Evolutionary conservation across 805 yeast species (phyloP), one percentile per base, ranked within the genome.

Genomic region (Saccharomycopsis malanga): DNA sequence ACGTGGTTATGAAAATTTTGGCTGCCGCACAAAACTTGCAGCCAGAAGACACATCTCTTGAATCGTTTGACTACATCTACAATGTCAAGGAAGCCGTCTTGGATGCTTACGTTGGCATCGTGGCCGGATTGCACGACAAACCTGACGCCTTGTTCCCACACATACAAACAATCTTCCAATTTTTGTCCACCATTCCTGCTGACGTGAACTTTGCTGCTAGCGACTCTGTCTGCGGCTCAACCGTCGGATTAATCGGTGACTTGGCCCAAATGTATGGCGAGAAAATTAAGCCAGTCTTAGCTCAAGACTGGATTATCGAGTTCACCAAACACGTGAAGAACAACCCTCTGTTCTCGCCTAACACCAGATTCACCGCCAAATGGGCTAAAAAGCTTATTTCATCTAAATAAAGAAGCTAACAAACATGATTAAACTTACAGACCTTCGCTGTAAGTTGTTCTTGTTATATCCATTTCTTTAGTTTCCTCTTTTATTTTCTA

Each of bases 21-120:
- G 70, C 70, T 25, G 76, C 76, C 44, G 88, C 89, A 14, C 79
- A 81, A 56, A 67, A 67, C 37, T 63, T 78, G 29, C 76, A 74
- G 51, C 79, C 84, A 0, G 84, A 79, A 53, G 91, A 83, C 56
- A 66, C 74, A 36, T 71, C 88, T 7, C 60, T 77, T 36, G 98
- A 93, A 53, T 76, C 87, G 17, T 70, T 80, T 48, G 96, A 89
- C 53, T 87, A 87, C 58, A 74, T 82, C 29, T 67, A 77, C 51
- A 72, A 70, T 41, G 77, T 93, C 40, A 79, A 82, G 56, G 96
- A 87, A 65, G 73, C 98, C 4, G 91, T 89, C n/a, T 72, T 93
- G 56, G 98, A 93, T 64, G 88, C 96, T 34, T 93, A 87, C 61
- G 95, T 89, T 30, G 98, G 98, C 53, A 81, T 93, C 42, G 87